These are phyloP conservation scores for Nevesoporus exiguus DNA, from an alignment of 768 basidiomycete genomes.

Conservation along the genomic window DNA sequence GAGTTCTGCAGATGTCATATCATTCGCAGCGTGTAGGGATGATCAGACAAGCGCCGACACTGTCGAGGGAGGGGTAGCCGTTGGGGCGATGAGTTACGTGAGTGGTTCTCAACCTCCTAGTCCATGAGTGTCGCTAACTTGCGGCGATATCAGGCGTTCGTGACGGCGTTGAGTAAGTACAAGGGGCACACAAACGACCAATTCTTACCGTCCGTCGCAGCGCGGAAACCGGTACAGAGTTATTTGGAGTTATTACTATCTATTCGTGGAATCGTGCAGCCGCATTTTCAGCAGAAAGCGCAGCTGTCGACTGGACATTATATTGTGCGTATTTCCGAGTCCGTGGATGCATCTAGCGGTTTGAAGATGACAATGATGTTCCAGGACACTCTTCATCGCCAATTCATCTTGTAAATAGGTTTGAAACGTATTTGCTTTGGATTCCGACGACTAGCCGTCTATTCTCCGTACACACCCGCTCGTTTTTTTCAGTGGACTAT, in stretches of 20 bases:
- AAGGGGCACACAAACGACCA: too few species aligned
- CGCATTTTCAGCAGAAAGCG: constrained; percentile 65
- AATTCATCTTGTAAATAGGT: constrained; percentile 29
- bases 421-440: constrained; percentile 6
- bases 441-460: not conserved
- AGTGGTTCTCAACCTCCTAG: constrained; percentile 21
- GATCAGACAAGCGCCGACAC: constrained; percentile 73
- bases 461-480: not conserved
- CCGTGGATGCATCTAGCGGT: not conserved
- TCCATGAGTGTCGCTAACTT: not conserved
- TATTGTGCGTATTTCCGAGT: constrained; percentile 40
- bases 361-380: not conserved
- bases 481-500: too few species aligned
- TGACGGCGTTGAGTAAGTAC: constrained; percentile 44
- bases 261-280: constrained; percentile 55
- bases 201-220: constrained; percentile 22
- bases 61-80: constrained; percentile 55
- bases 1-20: constrained; percentile 78
- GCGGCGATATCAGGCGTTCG: constrained; percentile 51
- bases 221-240: constrained; percentile 52
- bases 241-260: constrained; percentile 61
- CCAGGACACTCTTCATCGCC: constrained; percentile 27
- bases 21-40: constrained; percentile 70
- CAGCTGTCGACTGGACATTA: constrained; percentile 72
- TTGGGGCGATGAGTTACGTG: constrained; percentile 80